Percentiles rank a stretch among this genome's conserved stretches.
These are phyloP conservation scores for Ehretia macrophylla DNA, from an alignment of 257 asterid genomes.

Conservation along the genomic window DNA sequence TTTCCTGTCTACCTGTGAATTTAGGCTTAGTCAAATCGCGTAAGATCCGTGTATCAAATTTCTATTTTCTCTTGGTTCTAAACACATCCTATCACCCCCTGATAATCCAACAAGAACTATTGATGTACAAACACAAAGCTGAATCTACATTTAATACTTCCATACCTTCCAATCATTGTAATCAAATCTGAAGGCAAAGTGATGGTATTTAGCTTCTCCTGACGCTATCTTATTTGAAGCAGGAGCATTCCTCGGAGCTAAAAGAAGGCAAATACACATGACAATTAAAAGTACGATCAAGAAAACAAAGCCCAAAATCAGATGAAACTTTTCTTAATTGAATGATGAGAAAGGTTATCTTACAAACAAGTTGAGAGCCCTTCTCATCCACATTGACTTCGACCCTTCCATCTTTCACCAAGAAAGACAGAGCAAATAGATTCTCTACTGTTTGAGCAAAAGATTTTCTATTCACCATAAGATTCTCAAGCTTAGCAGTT, in stretches of 20 bases:
- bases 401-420: slow-evolving; percentile 57
- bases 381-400: slow-evolving; percentile 27
- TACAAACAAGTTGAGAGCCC: slow-evolving; percentile 48
- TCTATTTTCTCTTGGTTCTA: no score
- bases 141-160: background rate
- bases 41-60: no score
- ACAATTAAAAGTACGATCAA: background rate
- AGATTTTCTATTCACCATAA: slow-evolving; percentile 38
- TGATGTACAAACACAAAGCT: background rate
- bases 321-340: background rate
- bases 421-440: slow-evolving; percentile 53
- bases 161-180: slow-evolving; percentile 56
- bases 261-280: slow-evolving; percentile 1
- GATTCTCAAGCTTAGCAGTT: slow-evolving; percentile 35
- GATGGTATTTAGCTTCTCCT: slow-evolving; percentile 34
- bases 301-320: background rate
- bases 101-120: no score
- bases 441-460: slow-evolving; percentile 62
- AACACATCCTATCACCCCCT: no score
- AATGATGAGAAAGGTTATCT: slow-evolving; percentile 5
- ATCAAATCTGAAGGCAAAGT: slow-evolving; percentile 48
- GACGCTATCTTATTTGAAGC: slow-evolving; percentile 22
- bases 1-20: no score
- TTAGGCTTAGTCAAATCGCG: no score
- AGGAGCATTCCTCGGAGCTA: slow-evolving; percentile 52